Evolutionary conservation across 352 stramenopile genomes (phyloP), one percentile per base, ranked within the genome.

Genomic region (Paralagenidium karlingii): DNA sequence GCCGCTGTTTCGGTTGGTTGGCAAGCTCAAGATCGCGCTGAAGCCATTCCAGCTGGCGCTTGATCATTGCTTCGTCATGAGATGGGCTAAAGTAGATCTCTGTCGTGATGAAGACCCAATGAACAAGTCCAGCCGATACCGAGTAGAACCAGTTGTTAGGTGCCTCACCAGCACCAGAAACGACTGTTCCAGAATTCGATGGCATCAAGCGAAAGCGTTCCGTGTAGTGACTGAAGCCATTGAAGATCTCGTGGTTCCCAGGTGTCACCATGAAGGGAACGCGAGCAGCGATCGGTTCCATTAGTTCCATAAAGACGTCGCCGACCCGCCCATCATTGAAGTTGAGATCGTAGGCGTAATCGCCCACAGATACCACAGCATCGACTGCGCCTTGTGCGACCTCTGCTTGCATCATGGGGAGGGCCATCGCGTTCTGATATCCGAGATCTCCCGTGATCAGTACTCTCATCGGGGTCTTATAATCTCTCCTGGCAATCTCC

Each of bases 31-130:
- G 61, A 37, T 93, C 79, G 18, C 52, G 47, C 11, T 62, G 45
- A 2, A 90, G 53, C 73, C 77, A 90, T 20, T 75, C 68, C 1
- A 63, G 20, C 9, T 61, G 73, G 38, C 82, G 64, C 47, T 70
- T 82, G n/a, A n/a, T n/a, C n/a, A n/a, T n/a, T n/a, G n/a, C n/a
- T n/a, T n/a, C n/a, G n/a, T n/a, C n/a, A n/a, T n/a, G n/a, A n/a
- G n/a, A n/a, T n/a, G n/a, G n/a, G n/a, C n/a, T n/a, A 49, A 92
- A 93, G 58, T 92, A 94, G 42, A 93, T 79, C 51, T 94, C 82
- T 10, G 82, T 94, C 27, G 73, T 88, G 34, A 89, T 63, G 24
- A 89, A 62, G 5, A 82, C 60, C 40, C 94, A 92, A 52, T 94
- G 78, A 21, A 94, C 78, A 42, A 90, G 77, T 0, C 80, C 80